phyloP scores from a whole-genome alignment of 176 grass and related monocot genomes.

The Zizania latifolia region DNA sequence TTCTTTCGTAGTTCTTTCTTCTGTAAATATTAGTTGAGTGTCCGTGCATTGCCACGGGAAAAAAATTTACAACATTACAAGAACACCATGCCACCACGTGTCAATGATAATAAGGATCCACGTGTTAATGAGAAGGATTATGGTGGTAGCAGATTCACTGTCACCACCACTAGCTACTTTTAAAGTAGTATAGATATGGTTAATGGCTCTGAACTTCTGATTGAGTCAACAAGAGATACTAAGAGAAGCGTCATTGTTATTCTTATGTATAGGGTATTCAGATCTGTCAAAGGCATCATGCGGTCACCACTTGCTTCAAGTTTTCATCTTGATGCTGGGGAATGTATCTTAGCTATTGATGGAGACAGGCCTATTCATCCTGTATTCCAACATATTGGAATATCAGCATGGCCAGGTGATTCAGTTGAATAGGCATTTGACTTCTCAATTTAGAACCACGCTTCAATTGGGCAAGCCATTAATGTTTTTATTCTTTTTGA shows the following conservation, averaged over 20 bases:
- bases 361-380: slow-evolving; percentile 67
- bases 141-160: too few relatives aligned
- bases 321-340: slow-evolving; percentile 61
- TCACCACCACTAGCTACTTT: too few relatives aligned
- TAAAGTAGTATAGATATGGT: too few relatives aligned
- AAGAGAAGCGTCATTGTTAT: neutral
- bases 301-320: slow-evolving; percentile 29
- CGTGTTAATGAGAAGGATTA: too few relatives aligned
- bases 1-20: neutral
- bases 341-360: slow-evolving; percentile 74
- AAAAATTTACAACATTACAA: too few relatives aligned
- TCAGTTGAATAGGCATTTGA: slow-evolving; percentile 12
- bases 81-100: too few relatives aligned
- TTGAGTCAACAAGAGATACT: neutral
- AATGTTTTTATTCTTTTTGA: slow-evolving; percentile 30
- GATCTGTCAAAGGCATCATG: slow-evolving; percentile 48
- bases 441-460: neutral
- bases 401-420: slow-evolving; percentile 78
- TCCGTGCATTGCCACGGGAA: too few relatives aligned
- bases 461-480: slow-evolving; percentile 10
- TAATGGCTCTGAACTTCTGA: too few relatives aligned
- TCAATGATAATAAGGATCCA: too few relatives aligned
- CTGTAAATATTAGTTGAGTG: slow-evolving; percentile 3
- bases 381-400: slow-evolving; percentile 72
- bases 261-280: slow-evolving; percentile 45